phyloP scores from a whole-genome alignment of 164 flowering plant genomes.

The Nelumbo lutea region DNA sequence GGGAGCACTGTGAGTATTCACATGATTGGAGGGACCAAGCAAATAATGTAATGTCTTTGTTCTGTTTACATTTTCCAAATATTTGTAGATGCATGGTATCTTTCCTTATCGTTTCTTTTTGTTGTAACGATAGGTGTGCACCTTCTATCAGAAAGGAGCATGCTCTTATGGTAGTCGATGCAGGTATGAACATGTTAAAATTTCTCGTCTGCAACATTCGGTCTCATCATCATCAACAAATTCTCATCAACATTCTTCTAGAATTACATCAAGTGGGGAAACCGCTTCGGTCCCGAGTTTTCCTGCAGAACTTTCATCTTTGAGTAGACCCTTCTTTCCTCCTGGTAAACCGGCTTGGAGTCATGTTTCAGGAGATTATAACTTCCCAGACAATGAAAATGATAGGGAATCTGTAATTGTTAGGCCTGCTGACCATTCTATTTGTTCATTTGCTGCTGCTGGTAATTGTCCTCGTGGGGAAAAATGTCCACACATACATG shows the following conservation, averaged over 20 bases:
- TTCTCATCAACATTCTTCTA: slow-evolving; percentile 27
- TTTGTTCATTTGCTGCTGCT: slow-evolving; percentile 92
- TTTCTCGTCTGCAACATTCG: slow-evolving; percentile 34
- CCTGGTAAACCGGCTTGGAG: slow-evolving; percentile 38
- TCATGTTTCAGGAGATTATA: slow-evolving; percentile 21
- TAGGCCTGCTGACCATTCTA: slow-evolving; percentile 43
- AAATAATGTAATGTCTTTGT: slow-evolving; percentile 47
- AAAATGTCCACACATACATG: slow-evolving; percentile 81
- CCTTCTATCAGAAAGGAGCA: slow-evolving; percentile 81
- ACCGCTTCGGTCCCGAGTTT: slow-evolving; percentile 7
- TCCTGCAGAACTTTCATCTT: slow-evolving; percentile 30
- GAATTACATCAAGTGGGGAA: slow-evolving; percentile 11
- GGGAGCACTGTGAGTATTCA: slow-evolving; percentile 87
- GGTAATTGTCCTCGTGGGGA: slow-evolving; percentile 91
- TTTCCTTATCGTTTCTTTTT: slow-evolving; percentile 7
- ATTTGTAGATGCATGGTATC: not conserved
- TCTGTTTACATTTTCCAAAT: not conserved
- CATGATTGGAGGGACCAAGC: slow-evolving; percentile 84
- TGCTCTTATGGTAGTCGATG: slow-evolving; percentile 92
- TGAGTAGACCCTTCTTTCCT: slow-evolving; percentile 28
- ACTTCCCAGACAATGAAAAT: slow-evolving; percentile 22
- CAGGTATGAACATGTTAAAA: slow-evolving; percentile 87
- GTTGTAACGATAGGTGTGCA: slow-evolving; percentile 59
- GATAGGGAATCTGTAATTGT: slow-evolving; percentile 18
- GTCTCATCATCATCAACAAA: slow-evolving; percentile 46